Base-by-base conservation (phyloP, 2,329 filamentous ascomycete genomes). In the Amylocarpus encephaloides region DNA sequence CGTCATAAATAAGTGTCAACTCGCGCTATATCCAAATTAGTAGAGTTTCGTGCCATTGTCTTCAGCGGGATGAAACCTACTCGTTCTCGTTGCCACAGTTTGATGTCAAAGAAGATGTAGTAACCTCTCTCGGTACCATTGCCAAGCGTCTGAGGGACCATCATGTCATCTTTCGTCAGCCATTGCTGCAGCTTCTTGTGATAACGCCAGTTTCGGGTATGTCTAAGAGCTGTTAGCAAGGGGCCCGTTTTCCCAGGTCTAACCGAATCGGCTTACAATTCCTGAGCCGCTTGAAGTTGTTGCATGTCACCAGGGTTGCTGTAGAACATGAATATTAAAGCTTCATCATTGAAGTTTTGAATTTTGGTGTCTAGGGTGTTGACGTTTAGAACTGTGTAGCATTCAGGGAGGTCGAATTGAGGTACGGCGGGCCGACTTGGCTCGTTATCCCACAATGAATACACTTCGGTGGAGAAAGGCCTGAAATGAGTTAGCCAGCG, bases 251-350 rank as follows among this genome's bases (percentile, higher is more conserved):
- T 30, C 47, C 22, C 11, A 15, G n/a, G 26, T 18, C 6, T 18
- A 7, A 13, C 11, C 10, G 32, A 10, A 6, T 49, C 41, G 32
- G 58, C 78, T 67, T 68, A 84, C 80, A 85, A 70, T 63, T 85
- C 80, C 36, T 75, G 70, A 0, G 82, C 81, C 2, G 82, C 82
- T 67, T 82, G 69, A 43, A 81, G 76, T 62, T 85, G 82, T 64
- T 82, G 80, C 33, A 77, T 62, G 59, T 85, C 81, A 40, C 75
- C 72, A 6, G 82, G 79, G 52, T 78, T 82, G 66, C 78, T 82
- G 66, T 85, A 85, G 62, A 85, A 85, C 56, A 85, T 85, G 75
- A 79, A 83, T 66, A 85, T 80, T 43, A 85, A 68, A 0, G 82
- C 83, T 66, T 85, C 82, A 55, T 85, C 82, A 57, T 83, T 84